Base-by-base conservation (phyloP, 805 yeast species). In the Brettanomyces naardenensis region DNA sequence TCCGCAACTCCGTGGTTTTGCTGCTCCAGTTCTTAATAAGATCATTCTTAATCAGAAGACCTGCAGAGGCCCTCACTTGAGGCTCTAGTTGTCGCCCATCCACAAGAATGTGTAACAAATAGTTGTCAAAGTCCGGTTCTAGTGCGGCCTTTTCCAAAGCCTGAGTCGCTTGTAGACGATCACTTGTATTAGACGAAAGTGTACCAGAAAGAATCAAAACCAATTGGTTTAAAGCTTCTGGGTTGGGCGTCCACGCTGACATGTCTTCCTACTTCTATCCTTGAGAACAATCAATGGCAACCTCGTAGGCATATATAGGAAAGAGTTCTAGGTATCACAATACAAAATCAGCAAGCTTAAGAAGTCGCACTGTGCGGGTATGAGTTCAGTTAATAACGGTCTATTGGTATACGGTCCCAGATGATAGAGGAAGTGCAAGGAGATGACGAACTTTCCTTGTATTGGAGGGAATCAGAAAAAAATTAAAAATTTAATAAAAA, bases 1-100 rank as follows among this genome's bases (percentile, higher is more conserved):
- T 44, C 37, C 61, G 62, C 25, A 62, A 40, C 15, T 52, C 59
- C 26, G 34, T 49, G 42, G 50, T 47, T 39, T 52, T 56, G 22
- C 37, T 45, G n/a, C 50, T 48, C 41, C 61, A 55, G 26, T 61
- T 54, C 41, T 61, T 66, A 28, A 74, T 50, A n/a, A 88, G 62
- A 44, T 73, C 73, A 59, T 89, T 90, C 55, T 92, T 90, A 58
- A 92, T 69, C 51, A 79, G 68, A 42, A 89, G 61, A 7, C 97
- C 98, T 1, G 97, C 90, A 0, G 95, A 79, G 1, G 95, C 95
- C 37, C 96, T 70, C 7, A 78, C 68, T 30, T 75, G 77, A 0
- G 76, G 59, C n/a, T 63, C 61, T 7, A 71, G 62, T 9, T 55
- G 54, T 15, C 67, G 63, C 31, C 78, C 80, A 28, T 61, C 58